phyloP scores from a whole-genome alignment of 257 asterid species.

The Lycium barbarum region DNA sequence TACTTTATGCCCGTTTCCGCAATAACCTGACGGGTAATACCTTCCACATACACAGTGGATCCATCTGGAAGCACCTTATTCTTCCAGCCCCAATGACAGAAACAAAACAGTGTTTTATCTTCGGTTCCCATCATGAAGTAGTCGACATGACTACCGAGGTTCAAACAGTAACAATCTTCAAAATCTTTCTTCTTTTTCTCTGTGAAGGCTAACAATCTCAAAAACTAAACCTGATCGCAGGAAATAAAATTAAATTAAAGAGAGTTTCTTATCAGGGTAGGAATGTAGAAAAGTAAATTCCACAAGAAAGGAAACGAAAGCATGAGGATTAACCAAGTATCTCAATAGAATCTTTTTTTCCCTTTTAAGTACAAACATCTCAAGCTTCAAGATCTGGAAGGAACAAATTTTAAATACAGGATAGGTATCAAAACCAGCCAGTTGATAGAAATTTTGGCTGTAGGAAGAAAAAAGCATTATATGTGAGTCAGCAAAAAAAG shows the following conservation, averaged over 20 bases:
- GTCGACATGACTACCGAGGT: background rate
- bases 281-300: background rate
- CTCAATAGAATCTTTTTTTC: background rate
- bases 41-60: slow-evolving; percentile 2
- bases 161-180: background rate
- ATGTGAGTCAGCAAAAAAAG: background rate
- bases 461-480: slow-evolving; percentile 14
- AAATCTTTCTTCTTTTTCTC: background rate
- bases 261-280: background rate
- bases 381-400: background rate
- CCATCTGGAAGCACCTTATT: slow-evolving; percentile 28
- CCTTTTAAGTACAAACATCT: background rate
- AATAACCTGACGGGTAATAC: slow-evolving; percentile 16
- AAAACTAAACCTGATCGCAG: background rate
- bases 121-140: background rate
- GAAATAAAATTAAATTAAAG: background rate
- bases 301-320: background rate
- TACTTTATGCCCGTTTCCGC: background rate
- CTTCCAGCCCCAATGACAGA: slow-evolving; percentile 24
- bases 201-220: background rate
- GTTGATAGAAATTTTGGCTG: background rate
- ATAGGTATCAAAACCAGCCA: background rate
- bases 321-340: background rate
- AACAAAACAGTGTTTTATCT: slow-evolving; percentile 18
- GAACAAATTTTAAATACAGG: background rate